These are phyloP conservation scores for Salix koriyanagi DNA, from an alignment of 345 rosid genomes.

Conservation along the genomic window DNA sequence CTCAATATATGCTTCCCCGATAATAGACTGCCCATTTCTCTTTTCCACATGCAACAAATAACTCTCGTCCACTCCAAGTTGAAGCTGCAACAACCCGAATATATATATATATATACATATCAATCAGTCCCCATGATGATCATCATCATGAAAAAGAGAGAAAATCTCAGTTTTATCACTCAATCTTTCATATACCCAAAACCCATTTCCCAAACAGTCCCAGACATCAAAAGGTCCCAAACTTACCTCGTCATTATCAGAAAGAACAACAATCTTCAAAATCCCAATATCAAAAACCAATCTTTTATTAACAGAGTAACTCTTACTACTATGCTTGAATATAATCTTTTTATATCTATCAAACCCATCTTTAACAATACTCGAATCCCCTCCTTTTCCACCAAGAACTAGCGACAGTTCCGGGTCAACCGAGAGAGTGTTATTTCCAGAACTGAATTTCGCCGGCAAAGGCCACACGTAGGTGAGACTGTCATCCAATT, in stretches of 20 bases:
- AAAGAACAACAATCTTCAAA: conserved; percentile 57
- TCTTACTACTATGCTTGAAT: conserved; percentile 41
- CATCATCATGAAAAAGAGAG: neutral
- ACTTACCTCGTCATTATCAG: conserved; percentile 55
- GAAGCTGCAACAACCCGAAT: conserved; percentile 39
- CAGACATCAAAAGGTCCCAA: neutral
- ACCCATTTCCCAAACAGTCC: neutral
- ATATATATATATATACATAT: neutral
- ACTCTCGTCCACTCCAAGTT: conserved; percentile 62
- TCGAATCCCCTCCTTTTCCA: conserved; percentile 53
- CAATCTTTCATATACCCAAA: neutral
- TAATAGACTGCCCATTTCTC: conserved; percentile 43
- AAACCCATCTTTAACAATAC: conserved; percentile 57
- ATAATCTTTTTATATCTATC: conserved; percentile 61
- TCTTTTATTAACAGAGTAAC: conserved; percentile 28
- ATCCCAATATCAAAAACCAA: conserved; percentile 52
- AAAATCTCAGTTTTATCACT: neutral
- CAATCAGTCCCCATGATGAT: neutral
- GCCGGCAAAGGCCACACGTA: conserved; percentile 78
- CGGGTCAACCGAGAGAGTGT: conserved; percentile 69
- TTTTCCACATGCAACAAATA: conserved; percentile 44
- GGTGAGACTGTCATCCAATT: conserved; percentile 9
- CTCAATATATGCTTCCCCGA: conserved; percentile 68
- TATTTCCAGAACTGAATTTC: conserved; percentile 49
- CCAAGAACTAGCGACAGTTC: conserved; percentile 36